Evolutionary conservation across 2,329 filamentous ascomycete genomes (phyloP), one percentile per base, ranked within the genome.

Genomic region (Penicillium sp.): DNA sequence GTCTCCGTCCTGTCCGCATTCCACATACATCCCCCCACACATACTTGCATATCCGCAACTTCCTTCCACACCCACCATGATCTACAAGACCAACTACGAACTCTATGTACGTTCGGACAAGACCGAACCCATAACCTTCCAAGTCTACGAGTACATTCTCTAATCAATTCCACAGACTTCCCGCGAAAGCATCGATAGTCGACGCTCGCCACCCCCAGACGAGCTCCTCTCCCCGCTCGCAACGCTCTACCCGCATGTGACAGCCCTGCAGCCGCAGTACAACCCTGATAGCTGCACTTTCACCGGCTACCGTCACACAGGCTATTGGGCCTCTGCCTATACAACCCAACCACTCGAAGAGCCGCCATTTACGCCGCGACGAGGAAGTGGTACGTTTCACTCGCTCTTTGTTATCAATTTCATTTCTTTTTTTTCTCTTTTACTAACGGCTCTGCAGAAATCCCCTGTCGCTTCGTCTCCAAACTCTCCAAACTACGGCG

Each of bases 31-130:
- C 19, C 24, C 13, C 19, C 24, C 13, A 30, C 19, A 45, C 56
- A 44, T 44, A 47, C 44, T 12, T 28, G 22, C n/a, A n/a, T 37
- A 37, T 37, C 13, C 35, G 13, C 35, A 37, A 37, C 12, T 1
- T 37, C 35, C 33, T 37, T 51, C 35, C 3, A 53, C 35, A 47
- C 47, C 33, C 64, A 74, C 45, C 45, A 78, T 76, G 73, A 68
- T 67, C 49, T 78, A 78, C 73, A 78, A 75, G 55, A 74, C 71
- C 66, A 78, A 78, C 71, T 78, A 77, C 60, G 74, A 78, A 61
- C 70, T 75, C 54, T 76, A 78, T 56, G 76, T 78, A 66, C 67
- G 76, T 75, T 40, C 22, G 33, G 44, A 56, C 58, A 56, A 42
- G 17, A 17, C 19, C 51, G 24, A 53, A 26, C 28, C 40, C 53